Evolutionary conservation across 192 early-diverging fungal genomes (phyloP).

Genomic region (Fimicolochytrium jonesii): DNA sequence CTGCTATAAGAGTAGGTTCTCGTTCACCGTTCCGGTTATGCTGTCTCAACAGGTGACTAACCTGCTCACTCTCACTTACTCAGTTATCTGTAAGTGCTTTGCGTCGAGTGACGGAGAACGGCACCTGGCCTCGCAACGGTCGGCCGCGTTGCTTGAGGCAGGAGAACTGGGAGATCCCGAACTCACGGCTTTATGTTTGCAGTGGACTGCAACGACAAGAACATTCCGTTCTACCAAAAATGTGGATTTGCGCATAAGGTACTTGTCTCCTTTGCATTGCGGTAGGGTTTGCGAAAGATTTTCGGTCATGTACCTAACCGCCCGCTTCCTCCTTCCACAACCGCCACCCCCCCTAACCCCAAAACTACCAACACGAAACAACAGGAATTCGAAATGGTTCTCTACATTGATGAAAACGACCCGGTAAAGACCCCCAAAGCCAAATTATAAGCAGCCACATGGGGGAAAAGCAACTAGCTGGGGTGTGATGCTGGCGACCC

Average conservation of each 20-base stretch:
- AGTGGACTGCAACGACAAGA: conserved; percentile 62
- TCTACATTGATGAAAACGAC: conserved; percentile 50
- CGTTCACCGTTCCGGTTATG: too few species aligned
- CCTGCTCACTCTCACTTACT: too few species aligned
- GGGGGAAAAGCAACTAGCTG: too few species aligned
- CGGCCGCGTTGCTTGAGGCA: too few species aligned
- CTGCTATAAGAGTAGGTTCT: conserved; percentile 81
- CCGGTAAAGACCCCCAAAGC: conserved; percentile 31
- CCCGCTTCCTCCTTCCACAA: too few species aligned
- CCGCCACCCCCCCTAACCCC: too few species aligned
- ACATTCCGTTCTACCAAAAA: conserved; percentile 90
- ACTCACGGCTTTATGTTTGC: neutral
- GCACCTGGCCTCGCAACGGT: too few species aligned
- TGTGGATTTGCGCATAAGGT: conserved; percentile 78
- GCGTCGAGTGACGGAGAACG: too few species aligned
- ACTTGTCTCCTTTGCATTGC: neutral
- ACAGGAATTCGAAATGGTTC: conserved; percentile 48
- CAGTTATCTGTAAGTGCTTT: conserved; percentile 52
- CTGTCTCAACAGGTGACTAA: too few species aligned
- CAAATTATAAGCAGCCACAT: conserved; percentile 43
- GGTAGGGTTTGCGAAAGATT: neutral
- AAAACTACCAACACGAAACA: too few species aligned
- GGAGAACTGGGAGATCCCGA: too few species aligned
- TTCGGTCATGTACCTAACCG: neutral
- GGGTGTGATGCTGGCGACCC: too few species aligned